Evolutionary conservation across 495 filamentous ascomycete genomes (phyloP).

Genomic region (Chaetomium tenue): DNA sequence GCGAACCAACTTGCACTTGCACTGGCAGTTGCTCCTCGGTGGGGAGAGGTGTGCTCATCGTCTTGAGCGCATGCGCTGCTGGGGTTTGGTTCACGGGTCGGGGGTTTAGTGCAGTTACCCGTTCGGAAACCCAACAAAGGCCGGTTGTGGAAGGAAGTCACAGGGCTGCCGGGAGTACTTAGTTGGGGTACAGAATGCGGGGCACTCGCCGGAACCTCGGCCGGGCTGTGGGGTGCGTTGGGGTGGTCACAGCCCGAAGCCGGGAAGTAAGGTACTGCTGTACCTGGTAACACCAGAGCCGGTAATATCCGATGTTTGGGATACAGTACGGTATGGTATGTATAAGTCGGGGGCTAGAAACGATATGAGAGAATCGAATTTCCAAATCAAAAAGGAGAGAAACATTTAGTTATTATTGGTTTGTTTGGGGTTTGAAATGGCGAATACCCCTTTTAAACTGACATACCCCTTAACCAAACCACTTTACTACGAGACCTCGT

Average conservation of each 20-base stretch:
- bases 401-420: too few relatives aligned
- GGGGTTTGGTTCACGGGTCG: neutral
- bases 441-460: too few relatives aligned
- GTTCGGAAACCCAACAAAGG: conserved; percentile 1
- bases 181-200: neutral
- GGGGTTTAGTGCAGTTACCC: neutral
- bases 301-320: neutral
- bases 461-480: neutral
- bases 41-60: neutral
- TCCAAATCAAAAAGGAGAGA: neutral
- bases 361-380: neutral
- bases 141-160: conserved; percentile 2
- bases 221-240: conserved; percentile 5
- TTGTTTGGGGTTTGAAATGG: too few relatives aligned
- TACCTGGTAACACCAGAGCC: conserved; percentile 1
- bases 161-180: too few relatives aligned
- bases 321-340: neutral
- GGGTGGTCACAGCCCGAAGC: neutral
- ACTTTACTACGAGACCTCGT: neutral
- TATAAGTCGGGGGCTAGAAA: neutral
- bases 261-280: too few relatives aligned
- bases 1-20: neutral
- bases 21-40: neutral
- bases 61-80: neutral
- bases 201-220: neutral